Evolutionary conservation across 768 basidiomycete genomes (phyloP), one percentile per base, ranked within the genome.

Genomic region (Leccinum sublutescens): DNA sequence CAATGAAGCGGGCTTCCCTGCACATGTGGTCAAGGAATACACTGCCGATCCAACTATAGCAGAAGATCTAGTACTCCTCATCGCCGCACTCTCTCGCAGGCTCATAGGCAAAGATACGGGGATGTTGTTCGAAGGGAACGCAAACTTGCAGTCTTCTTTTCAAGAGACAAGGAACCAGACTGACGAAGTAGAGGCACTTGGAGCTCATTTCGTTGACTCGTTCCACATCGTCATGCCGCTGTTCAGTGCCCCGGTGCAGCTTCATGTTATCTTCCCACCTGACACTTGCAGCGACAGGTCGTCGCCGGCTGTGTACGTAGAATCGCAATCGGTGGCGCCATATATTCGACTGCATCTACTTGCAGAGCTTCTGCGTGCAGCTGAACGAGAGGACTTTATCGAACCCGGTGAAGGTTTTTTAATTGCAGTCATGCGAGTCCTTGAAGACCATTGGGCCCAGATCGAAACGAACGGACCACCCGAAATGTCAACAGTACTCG

Each of bases 321-420:
- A 87, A 1, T 93, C 91, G 1, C 67, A 75, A 1, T 80, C 83
- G 1, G 77, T 88, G 4, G 83, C 95, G 0, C 82, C 92, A 1
- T 96, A 96, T 71, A 77, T 95, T 56, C 86, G 92, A 21, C 81
- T 96, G 4, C 87, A 95, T 67, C 80, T 97, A n/a, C 79, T 92
- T 34, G 81, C 86, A 4, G 76, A 76, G 25, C 76, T 94, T 19
- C 77, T 94, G n/a, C 55, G 70, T 5, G 82, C 79, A 10, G 80
- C 89, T 71, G 75, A 82, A 54, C 73, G 73, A 6, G 78, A 78
- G 2, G 78, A 80, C 21, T 83, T 91, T 43, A 69, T 86, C n/a
- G 82, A 87, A 57, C 71, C 79, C 1, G 88, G 84, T 0, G 86
- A 90, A 67, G 87, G 89, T 2, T 85, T 94, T 57, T 80, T 87